Percentiles rank a stretch among this genome's conserved stretches.
Conservation (phyloP, 2,329 filamentous ascomycete species). For the Ophiostoma populinum region DNA sequence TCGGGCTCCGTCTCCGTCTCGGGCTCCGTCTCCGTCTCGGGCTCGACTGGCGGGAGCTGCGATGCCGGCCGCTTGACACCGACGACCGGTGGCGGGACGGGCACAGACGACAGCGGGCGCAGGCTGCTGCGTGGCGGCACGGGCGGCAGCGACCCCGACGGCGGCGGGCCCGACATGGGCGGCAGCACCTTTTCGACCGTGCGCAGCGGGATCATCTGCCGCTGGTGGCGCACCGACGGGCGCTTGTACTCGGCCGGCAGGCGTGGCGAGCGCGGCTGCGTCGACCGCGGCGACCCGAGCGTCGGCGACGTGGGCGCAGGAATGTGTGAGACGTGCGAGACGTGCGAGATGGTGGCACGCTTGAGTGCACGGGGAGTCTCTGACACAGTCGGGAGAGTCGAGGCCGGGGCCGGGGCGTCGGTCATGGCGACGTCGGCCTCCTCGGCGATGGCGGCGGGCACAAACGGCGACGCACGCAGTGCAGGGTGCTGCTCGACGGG, state of each 20-base stretch:
- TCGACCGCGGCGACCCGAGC: not conserved
- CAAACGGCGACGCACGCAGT: conserved; percentile 23
- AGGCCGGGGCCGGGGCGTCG: too few species aligned
- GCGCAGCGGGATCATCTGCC: conserved; percentile 2
- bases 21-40: not conserved
- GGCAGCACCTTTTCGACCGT: not conserved
- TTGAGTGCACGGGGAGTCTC: too few species aligned
- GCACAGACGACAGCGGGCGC: not conserved
- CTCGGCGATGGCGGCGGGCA: conserved; percentile 13
- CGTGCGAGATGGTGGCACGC: conserved; percentile 8
- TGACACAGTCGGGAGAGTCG: too few species aligned
- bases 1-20: too few species aligned
- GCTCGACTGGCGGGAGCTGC: not conserved
- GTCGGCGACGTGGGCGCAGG: not conserved
- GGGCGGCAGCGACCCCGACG: not conserved
- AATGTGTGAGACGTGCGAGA: not conserved
- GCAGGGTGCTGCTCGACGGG: conserved; percentile 36
- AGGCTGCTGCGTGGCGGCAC: not conserved
- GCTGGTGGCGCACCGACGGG: conserved; percentile 1
- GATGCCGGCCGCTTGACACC: not conserved
- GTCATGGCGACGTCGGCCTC: conserved; percentile 15
- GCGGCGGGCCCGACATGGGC: not conserved
- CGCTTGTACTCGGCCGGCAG: not conserved
- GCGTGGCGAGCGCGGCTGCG: too few species aligned
- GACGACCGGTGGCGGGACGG: too few species aligned